phyloP scores from a whole-genome alignment of 1,284 basidiomycete species.

The Wolfiporia cocos region DNA sequence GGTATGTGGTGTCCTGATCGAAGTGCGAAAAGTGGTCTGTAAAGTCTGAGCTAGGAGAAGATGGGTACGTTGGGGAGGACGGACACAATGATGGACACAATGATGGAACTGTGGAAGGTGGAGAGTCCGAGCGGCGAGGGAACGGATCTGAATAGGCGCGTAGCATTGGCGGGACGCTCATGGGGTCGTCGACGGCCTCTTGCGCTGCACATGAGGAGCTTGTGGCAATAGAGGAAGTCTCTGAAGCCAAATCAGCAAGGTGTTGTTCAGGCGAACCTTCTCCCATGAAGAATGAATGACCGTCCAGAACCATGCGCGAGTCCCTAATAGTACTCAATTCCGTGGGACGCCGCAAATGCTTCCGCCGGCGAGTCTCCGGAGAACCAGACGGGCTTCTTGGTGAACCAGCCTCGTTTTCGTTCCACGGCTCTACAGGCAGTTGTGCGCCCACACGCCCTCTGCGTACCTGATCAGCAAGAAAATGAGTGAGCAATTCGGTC shows the following conservation, averaged over 20 bases:
- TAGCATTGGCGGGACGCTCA: constrained; percentile 12
- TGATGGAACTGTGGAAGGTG: constrained; percentile 15
- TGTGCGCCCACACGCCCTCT: constrained; percentile 20
- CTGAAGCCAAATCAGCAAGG: neutral
- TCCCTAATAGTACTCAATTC: constrained; percentile 23
- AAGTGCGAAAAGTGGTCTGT: constrained; percentile 6
- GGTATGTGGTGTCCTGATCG: too few species aligned
- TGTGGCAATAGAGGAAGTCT: neutral
- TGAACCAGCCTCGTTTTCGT: constrained; percentile 8
- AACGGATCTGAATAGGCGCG: constrained; percentile 7
- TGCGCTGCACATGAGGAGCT: neutral
- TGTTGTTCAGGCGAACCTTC: constrained; percentile 8
- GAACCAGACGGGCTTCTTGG: constrained; percentile 12
- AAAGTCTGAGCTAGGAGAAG: constrained; percentile 12
- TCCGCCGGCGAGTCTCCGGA: constrained; percentile 13
- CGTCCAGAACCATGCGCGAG: constrained; percentile 19
- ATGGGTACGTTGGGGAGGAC: too few species aligned
- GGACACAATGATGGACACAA: too few species aligned
- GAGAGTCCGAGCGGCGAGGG: constrained; percentile 11
- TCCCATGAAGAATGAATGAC: constrained; percentile 13
- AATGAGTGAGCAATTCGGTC: constrained; percentile 9
- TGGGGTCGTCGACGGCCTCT: neutral
- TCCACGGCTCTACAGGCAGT: constrained; percentile 20
- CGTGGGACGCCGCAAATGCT: constrained; percentile 21
- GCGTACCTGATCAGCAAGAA: constrained; percentile 13